phyloP scores from a whole-genome alignment of 495 filamentous ascomycete genomes.

The Evansstolkia leycettana region DNA sequence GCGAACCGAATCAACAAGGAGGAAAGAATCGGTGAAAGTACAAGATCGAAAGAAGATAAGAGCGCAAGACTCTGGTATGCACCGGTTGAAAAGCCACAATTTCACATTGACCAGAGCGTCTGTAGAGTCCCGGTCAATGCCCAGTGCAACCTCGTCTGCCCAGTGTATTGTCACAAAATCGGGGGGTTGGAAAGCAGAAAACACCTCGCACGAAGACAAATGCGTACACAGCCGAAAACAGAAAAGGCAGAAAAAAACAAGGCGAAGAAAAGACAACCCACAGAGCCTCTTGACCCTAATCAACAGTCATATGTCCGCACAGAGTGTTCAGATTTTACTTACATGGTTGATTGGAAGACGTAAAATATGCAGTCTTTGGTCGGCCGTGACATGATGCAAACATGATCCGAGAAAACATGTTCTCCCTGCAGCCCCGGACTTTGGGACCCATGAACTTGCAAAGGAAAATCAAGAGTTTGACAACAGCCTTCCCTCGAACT shows the following conservation, averaged over 20 bases:
- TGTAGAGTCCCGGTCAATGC: no score
- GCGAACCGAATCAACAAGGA: no score
- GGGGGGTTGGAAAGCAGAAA: slow-evolving; percentile 1
- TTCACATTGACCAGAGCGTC: no score
- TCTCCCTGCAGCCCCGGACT: slow-evolving; percentile 5
- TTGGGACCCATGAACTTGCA: slow-evolving; percentile 7
- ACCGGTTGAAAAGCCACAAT: no score
- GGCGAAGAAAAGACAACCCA: slow-evolving; percentile 7
- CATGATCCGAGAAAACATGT: background rate
- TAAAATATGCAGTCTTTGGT: slow-evolving; percentile 5
- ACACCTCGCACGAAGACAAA: slow-evolving; percentile 17
- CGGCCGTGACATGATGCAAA: slow-evolving; percentile 14
- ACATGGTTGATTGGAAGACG: slow-evolving; percentile 10
- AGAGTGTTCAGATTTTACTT: slow-evolving; percentile 13
- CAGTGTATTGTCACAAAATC: background rate
- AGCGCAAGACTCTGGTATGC: no score
- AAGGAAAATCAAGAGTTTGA: slow-evolving; percentile 13
- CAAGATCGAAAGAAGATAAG: no score
- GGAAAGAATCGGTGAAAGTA: no score
- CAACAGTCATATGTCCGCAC: slow-evolving; percentile 9
- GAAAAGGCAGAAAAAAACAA: slow-evolving; percentile 1
- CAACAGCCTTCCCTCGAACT: slow-evolving; percentile 14
- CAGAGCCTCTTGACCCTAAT: slow-evolving; percentile 6
- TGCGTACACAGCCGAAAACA: slow-evolving; percentile 13
- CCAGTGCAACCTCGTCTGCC: no score